Conservation (phyloP, 2,329 filamentous ascomycete species). For the Aureobasidium sp. region DNA sequence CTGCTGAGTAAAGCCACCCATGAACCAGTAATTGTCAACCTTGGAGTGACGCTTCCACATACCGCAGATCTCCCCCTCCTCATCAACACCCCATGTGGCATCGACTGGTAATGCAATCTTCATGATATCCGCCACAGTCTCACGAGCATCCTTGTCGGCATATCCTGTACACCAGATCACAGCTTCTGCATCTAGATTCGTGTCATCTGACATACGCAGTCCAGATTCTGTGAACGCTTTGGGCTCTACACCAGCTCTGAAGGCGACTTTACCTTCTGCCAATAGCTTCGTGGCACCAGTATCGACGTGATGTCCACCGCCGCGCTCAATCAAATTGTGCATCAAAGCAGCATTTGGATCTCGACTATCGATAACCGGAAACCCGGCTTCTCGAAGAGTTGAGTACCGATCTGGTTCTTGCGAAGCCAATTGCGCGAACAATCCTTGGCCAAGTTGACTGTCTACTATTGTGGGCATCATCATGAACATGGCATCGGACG, state of each 20-base stretch:
- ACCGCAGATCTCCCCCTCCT: neutral
- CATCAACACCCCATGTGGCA: neutral
- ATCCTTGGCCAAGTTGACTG: neutral
- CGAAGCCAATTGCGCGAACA: conserved; percentile 15
- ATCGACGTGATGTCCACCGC: conserved; percentile 35
- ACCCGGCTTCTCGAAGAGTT: conserved; percentile 26
- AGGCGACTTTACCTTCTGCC: conserved; percentile 23
- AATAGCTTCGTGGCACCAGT: conserved; percentile 29
- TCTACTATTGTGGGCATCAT: neutral
- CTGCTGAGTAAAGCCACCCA: neutral
- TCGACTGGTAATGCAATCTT: neutral
- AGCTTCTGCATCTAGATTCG: neutral
- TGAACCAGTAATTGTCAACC: neutral
- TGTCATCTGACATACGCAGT: neutral
- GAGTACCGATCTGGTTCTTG: conserved; percentile 30
- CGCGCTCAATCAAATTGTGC: conserved; percentile 29
- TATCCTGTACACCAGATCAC: neutral
- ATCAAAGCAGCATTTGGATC: conserved; percentile 15
- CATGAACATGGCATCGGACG: conserved; percentile 18
- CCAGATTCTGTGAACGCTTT: neutral
- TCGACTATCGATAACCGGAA: conserved; percentile 29
- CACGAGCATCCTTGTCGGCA: neutral
- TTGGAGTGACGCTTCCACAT: neutral
- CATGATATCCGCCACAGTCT: neutral
- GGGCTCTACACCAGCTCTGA: neutral